Conservation (phyloP, 2,329 filamentous ascomycete genomes). For the Ustulina deusta region DNA sequence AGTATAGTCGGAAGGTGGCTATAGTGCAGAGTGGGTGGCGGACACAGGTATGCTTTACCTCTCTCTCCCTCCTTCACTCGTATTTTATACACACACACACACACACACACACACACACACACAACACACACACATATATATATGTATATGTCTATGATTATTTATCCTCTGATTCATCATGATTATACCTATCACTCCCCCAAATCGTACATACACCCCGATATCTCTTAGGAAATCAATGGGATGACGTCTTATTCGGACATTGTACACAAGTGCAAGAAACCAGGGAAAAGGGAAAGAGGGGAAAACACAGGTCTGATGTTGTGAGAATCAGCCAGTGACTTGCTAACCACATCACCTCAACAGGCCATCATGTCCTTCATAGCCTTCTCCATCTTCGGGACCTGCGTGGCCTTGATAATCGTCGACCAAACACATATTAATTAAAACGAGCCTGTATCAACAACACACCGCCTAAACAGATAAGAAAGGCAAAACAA, state of each 20-base stretch:
- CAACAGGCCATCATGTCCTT: conserved; percentile 63
- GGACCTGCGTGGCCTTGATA: conserved; percentile 73
- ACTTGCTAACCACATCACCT: conserved; percentile 4
- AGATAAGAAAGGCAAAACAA: not conserved
- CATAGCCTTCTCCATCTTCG: conserved; percentile 72
- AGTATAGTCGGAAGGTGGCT: conserved; percentile 81
- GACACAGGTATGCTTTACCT: conserved; percentile 72
- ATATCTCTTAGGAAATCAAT: not conserved
- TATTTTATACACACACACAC: not conserved
- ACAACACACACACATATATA: not conserved
- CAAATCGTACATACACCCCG: not conserved
- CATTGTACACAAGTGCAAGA: not conserved
- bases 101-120: not conserved
- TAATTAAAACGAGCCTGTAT: not conserved
- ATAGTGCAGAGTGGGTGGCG: conserved; percentile 95
- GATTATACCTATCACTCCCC: not conserved
- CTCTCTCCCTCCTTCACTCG: not conserved
- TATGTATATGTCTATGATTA: not conserved
- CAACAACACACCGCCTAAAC: not conserved
- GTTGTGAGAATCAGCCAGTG: no score
- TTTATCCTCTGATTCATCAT: not conserved
- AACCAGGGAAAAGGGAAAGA: not conserved
- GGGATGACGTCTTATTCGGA: not conserved
- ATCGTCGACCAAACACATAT: conserved; percentile 55
- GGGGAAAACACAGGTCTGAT: not conserved